These are phyloP conservation scores for Syncephalis fuscata DNA, from an alignment of 371 early-diverging fungal genomes.

Conservation along the genomic window DNA sequence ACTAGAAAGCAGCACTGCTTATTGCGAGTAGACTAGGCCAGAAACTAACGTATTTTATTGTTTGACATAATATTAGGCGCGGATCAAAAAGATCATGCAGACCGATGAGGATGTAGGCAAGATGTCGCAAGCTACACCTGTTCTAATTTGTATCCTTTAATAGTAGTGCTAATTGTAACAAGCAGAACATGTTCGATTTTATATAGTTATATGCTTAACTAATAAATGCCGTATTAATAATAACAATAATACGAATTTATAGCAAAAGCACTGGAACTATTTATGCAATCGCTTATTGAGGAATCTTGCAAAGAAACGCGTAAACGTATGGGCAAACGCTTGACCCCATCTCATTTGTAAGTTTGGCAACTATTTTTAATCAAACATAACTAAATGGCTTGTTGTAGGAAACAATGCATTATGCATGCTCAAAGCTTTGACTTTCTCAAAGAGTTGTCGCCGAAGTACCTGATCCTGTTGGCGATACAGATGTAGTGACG, in stretches of 20 bases:
- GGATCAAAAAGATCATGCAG: conserved; percentile 99
- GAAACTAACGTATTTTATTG: conserved; percentile 1
- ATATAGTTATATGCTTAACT: neutral
- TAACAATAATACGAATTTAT: neutral
- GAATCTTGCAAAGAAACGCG: conserved; percentile 74
- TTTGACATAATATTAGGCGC: conserved; percentile 42
- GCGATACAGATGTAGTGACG: neutral
- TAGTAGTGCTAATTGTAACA: conserved; percentile 13
- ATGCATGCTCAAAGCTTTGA: conserved; percentile 76
- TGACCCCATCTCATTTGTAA: conserved; percentile 77
- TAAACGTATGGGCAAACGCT: conserved; percentile 55
- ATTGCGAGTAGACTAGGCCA: neutral
- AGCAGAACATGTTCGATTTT: neutral
- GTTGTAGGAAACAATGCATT: conserved; percentile 79
- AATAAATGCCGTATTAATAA: neutral
- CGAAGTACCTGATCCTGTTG: conserved; percentile 60
- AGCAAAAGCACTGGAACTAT: conserved; percentile 88
- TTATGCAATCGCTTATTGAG: conserved; percentile 81
- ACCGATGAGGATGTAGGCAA: conserved; percentile 99
- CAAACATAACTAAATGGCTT: no score
- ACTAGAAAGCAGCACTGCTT: neutral
- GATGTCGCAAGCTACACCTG: conserved; percentile 94
- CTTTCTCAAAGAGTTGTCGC: conserved; percentile 79
- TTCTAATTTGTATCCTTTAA: conserved; percentile 64
- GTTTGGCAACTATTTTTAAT: conserved; percentile 5